phyloP scores from a whole-genome alignment of 768 basidiomycete species.

The Russula abietina region DNA sequence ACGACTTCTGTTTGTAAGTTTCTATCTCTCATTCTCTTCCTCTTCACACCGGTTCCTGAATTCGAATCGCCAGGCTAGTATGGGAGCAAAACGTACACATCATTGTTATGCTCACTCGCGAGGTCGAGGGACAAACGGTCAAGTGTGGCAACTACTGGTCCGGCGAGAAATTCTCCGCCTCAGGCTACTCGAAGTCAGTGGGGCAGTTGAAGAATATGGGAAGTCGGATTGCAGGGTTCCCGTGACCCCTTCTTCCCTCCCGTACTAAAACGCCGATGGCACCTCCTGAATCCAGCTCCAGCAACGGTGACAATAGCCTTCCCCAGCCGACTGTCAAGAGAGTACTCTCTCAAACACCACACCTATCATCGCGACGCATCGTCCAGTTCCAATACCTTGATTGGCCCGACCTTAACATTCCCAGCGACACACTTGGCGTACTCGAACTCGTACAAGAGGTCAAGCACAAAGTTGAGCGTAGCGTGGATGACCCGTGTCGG shows the following conservation, averaged over 20 bases:
- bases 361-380: constrained; percentile 55
- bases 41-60: not conserved
- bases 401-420: constrained; percentile 97
- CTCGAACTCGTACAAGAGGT: constrained; percentile 69
- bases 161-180: constrained; percentile 60
- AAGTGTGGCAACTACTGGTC: constrained; percentile 94
- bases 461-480: constrained; percentile 34
- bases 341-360: constrained; percentile 60
- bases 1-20: constrained; percentile 91
- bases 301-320: constrained; percentile 20
- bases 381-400: constrained; percentile 88
- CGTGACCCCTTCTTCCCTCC: constrained; percentile 34
- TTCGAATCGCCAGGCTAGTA: constrained; percentile 48
- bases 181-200: constrained; percentile 43
- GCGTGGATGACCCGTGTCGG: constrained; percentile 26
- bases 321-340: constrained; percentile 45
- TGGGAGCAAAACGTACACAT: constrained; percentile 95
- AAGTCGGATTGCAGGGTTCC: constrained; percentile 26
- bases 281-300: not conserved
- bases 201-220: constrained; percentile 36
- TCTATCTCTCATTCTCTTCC: not conserved
- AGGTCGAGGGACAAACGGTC: constrained; percentile 78
- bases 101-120: constrained; percentile 94
- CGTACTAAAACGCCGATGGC: not conserved
- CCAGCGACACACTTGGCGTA: constrained; percentile 71